A percentile compares a stretch with the other conserved stretches of the same genome.
These are phyloP conservation scores for Gynostemma pentaphyllum DNA, from an alignment of 306 rosid species.

Conservation along the genomic window DNA sequence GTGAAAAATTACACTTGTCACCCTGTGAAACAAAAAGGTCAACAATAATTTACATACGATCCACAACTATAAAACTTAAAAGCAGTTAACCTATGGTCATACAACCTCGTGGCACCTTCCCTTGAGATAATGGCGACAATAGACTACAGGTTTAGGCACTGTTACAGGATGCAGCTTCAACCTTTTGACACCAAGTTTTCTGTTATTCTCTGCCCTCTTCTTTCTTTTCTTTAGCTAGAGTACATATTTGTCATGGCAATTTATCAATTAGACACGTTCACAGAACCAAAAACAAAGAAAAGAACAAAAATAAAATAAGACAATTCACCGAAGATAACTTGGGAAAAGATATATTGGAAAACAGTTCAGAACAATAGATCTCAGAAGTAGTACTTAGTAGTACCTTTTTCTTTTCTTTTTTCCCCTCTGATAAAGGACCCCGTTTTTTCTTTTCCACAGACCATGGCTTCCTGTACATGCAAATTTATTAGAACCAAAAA, in stretches of 20 bases:
- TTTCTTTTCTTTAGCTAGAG: conserved; percentile 38
- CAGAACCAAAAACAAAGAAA: conserved; percentile 1
- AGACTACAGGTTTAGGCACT: conserved; percentile 31
- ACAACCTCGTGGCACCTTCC: conserved; percentile 80
- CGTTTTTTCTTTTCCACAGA: conserved; percentile 30
- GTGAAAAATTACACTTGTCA: conserved; percentile 78
- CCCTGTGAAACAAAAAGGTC: conserved; percentile 41
- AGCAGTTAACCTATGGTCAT: background rate
- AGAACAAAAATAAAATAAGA: background rate
- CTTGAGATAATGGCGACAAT: conserved; percentile 59
- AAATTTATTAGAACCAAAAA: conserved; percentile 12
- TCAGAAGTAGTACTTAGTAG: conserved; percentile 1
- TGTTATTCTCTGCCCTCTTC: conserved; percentile 54
- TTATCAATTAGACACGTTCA: background rate
- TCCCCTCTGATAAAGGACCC: conserved; percentile 42
- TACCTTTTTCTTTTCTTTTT: conserved; percentile 53
- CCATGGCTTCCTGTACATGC: conserved; percentile 20
- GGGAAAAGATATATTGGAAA: conserved; percentile 1
- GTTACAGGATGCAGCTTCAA: conserved; percentile 37
- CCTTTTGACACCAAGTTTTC: conserved; percentile 65
- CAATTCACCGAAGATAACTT: background rate
- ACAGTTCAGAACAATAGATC: background rate
- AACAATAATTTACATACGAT: background rate
- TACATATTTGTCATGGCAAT: conserved; percentile 10
- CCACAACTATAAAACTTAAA: background rate